phyloP scores from a whole-genome alignment of 179 eudicot species.

The Beta macrorhiza region DNA sequence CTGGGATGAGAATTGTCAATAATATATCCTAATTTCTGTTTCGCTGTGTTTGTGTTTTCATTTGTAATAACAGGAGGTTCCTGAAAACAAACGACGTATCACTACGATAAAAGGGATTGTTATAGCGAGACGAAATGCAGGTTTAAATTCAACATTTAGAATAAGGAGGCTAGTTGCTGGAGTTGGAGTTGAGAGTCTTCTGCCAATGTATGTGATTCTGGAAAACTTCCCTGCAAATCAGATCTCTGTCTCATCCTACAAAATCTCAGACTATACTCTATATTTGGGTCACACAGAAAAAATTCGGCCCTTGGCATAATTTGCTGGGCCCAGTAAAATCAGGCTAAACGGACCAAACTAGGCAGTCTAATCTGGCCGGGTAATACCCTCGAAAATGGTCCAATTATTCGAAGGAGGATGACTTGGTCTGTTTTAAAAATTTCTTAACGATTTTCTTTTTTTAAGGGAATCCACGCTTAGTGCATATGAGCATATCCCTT shows the following conservation, averaged over 20 bases:
- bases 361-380: not conserved
- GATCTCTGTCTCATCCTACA: not conserved
- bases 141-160: slow-evolving; percentile 72
- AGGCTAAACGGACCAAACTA: not conserved
- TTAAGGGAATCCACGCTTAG: not conserved
- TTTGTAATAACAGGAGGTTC: slow-evolving; percentile 63
- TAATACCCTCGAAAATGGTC: not conserved
- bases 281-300: not conserved
- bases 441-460: not conserved
- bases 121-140: slow-evolving; percentile 92
- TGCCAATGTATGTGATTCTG: slow-evolving; percentile 65
- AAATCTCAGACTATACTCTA: not conserved
- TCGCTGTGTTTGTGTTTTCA: slow-evolving; percentile 11
- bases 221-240: not conserved
- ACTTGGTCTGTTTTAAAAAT: too few species aligned
- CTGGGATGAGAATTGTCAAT: not conserved
- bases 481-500: not conserved
- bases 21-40: not conserved
- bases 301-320: too few species aligned
- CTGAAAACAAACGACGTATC: slow-evolving; percentile 80
- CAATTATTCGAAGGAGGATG: too few species aligned
- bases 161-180: slow-evolving; percentile 86
- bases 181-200: slow-evolving; percentile 79
- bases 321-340: not conserved
- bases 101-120: slow-evolving; percentile 76